A percentile compares a stretch with the other conserved stretches of the same genome.
Evolutionary conservation across 2,329 filamentous ascomycete genomes (phyloP).

Genomic region (Neocatenulostroma microsporum): DNA sequence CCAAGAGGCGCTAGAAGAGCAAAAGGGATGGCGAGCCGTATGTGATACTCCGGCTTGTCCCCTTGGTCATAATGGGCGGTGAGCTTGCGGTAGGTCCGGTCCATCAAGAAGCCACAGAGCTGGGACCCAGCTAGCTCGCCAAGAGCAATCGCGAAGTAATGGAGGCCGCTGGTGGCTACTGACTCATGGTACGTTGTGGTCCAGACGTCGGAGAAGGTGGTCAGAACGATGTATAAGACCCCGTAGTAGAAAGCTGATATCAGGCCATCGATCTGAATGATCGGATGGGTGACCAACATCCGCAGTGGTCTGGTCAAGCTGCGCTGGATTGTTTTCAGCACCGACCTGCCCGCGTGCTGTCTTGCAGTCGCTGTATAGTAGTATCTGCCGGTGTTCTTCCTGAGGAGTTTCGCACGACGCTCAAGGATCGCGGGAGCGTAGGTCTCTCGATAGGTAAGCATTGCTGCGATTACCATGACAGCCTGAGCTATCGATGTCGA

Average conservation of each 20-base stretch:
- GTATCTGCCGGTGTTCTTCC: conserved; percentile 46
- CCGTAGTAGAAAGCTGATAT: conserved; percentile 11
- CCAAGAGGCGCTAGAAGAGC: conserved; percentile 22
- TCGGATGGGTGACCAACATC: conserved; percentile 15
- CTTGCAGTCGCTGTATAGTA: conserved; percentile 54
- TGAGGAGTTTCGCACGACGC: conserved; percentile 57
- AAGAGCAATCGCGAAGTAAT: conserved; percentile 39
- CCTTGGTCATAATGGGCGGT: conserved; percentile 4
- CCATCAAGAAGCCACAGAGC: conserved; percentile 14
- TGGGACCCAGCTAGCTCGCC: conserved; percentile 27
- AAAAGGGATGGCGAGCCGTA: conserved; percentile 18
- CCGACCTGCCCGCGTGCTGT: conserved; percentile 5
- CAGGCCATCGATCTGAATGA: conserved; percentile 13
- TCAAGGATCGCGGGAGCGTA: conserved; percentile 65
- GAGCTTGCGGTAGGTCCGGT: conserved; percentile 11
- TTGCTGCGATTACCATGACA: conserved; percentile 38
- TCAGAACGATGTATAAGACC: conserved; percentile 34
- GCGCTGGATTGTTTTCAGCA: conserved; percentile 17
- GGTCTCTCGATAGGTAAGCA: conserved; percentile 36
- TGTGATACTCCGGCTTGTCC: conserved; percentile 15
- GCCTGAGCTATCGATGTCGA: conserved; percentile 73
- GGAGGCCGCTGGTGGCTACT: conserved; percentile 31
- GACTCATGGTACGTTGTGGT: conserved; percentile 30
- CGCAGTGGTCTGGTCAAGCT: conserved; percentile 35
- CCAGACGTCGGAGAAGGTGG: conserved; percentile 36